Evolutionary conservation across 148 eudicot genomes (phyloP), one percentile per base, ranked within the genome.

Genomic region (Nyssa sinensis): DNA sequence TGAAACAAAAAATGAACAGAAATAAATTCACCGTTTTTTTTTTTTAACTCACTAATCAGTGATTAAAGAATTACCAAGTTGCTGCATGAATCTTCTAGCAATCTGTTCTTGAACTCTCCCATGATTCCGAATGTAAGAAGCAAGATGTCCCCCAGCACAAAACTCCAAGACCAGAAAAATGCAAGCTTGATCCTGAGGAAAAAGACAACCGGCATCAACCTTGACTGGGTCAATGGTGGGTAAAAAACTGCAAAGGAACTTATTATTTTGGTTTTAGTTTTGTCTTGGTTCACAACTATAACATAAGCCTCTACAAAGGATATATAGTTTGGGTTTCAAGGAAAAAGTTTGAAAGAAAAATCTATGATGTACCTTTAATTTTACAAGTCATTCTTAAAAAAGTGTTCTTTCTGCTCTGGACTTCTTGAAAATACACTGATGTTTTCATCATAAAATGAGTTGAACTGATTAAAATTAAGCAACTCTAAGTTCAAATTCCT

Each of bases 131-230:
- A 86, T 81, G 76, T 81, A 86, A 62, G 86, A 76, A 37, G 85
- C 84, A 3, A 86, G 77, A 74, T 71, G 67, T n/a, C 89, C 89
- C 10, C 86, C 87, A 62, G 82, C 78, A 79, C 87, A 86, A 34
- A 83, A 86, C 67, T 86, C 89, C 71, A 83, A 77, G 23, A 83
- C 87, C 74, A 83, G 72, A 73, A 53, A 74, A 5, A 81, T 41
- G 64, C 83, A 79, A 35, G 68, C 85, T 66, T 81, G 83, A 55
- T 53, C 81, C 89, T 86, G 73, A 70, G n/a, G 24, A 77, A 70
- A 27, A 31, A 58, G 5, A 12, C n/a, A n/a, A n/a, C 30, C 41
- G 35, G 41, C 41, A 8, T 37, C 41, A 37, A 37, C 41, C 8
- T 3, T 37, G 41, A n/a, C 41, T 4, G 41, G 41, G 41, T 4